Percentiles rank a stretch among this genome's conserved stretches.
Conservation (phyloP, 805 yeast genomes). For the Sungouiella thailandica region DNA sequence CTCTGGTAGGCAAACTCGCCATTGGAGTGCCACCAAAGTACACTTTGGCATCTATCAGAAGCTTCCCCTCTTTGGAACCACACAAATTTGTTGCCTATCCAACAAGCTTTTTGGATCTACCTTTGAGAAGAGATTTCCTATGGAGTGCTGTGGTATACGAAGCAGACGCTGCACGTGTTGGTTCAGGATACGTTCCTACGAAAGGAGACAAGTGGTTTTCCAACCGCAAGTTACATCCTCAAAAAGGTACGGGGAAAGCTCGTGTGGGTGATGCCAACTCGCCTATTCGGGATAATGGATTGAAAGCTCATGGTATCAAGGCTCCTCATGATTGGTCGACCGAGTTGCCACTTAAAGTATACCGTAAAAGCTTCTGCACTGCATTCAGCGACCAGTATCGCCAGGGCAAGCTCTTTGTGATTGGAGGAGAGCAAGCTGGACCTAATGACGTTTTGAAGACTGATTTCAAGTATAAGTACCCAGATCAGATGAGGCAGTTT, state of each 20-base stretch:
- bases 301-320: constrained; percentile 79
- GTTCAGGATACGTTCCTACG: constrained; percentile 81
- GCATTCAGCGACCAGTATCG: constrained; percentile 82
- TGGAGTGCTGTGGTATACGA: constrained; percentile 95
- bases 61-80: constrained; percentile 92
- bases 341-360: constrained; percentile 65
- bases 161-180: constrained; percentile 84
- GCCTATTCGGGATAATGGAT: constrained; percentile 87
- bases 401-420: constrained; percentile 62
- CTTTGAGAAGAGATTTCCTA: constrained; percentile 82
- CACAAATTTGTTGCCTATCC: constrained; percentile 71
- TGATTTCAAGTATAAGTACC: constrained; percentile 38
- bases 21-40: constrained; percentile 53
- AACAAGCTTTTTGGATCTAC: constrained; percentile 59
- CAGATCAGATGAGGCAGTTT: constrained; percentile 46
- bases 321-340: constrained; percentile 91
- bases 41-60: constrained; percentile 70
- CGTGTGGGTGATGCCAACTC: constrained; percentile 95
- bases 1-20: constrained; percentile 7
- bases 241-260: constrained; percentile 93
- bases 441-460: constrained; percentile 18
- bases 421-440: constrained; percentile 47
- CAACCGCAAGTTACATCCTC: constrained; percentile 75
- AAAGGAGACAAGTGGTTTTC: constrained; percentile 84
- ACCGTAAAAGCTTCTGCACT: constrained; percentile 68